Percentiles rank a stretch among this genome's conserved stretches.
These are phyloP conservation scores for Ustilago bromivora DNA, from an alignment of 1,284 basidiomycete genomes.

Conservation along the genomic window DNA sequence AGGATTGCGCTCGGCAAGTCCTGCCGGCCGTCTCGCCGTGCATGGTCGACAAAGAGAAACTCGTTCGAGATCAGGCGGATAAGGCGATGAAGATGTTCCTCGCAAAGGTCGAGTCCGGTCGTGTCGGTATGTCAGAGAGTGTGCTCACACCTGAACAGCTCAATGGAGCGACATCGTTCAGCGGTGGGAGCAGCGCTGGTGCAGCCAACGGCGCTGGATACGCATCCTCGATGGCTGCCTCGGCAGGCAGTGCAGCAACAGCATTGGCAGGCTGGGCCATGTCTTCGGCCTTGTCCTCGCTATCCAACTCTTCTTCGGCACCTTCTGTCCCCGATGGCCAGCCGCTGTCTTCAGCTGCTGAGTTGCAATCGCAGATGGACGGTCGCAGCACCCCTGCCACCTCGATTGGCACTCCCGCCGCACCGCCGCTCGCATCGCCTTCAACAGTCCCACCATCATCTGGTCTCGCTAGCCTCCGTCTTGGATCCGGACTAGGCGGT, in stretches of 20 bases:
- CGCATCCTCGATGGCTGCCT: constrained; percentile 47
- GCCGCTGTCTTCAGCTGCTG: constrained; percentile 30
- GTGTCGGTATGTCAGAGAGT: constrained; percentile 53
- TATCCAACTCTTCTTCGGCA: constrained; percentile 38
- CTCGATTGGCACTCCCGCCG: constrained; percentile 14
- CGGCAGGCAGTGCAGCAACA: constrained; percentile 62
- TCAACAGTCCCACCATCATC: constrained; percentile 25
- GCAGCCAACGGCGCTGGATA: constrained; percentile 27
- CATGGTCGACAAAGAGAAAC: constrained; percentile 64
- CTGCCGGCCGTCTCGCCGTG: constrained; percentile 62
- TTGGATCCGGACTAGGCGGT: constrained; percentile 28
- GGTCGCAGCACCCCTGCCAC: constrained; percentile 31
- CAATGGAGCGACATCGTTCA: constrained; percentile 28
- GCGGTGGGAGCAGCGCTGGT: constrained; percentile 13
- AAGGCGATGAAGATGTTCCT: constrained; percentile 62
- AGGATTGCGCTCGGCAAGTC: constrained; percentile 57
- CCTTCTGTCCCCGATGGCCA: constrained; percentile 30
- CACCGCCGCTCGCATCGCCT: constrained; percentile 11
- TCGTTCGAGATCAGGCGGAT: constrained; percentile 63
- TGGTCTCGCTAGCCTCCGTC: constrained; percentile 40
- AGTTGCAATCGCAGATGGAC: constrained; percentile 51
- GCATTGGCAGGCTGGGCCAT: constrained; percentile 65
- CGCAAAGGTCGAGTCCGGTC: constrained; percentile 49
- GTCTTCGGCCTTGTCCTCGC: constrained; percentile 48
- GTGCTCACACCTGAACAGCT: constrained; percentile 48